phyloP scores from a whole-genome alignment of 257 asterid genomes.

The Solanum tarapatanum region DNA sequence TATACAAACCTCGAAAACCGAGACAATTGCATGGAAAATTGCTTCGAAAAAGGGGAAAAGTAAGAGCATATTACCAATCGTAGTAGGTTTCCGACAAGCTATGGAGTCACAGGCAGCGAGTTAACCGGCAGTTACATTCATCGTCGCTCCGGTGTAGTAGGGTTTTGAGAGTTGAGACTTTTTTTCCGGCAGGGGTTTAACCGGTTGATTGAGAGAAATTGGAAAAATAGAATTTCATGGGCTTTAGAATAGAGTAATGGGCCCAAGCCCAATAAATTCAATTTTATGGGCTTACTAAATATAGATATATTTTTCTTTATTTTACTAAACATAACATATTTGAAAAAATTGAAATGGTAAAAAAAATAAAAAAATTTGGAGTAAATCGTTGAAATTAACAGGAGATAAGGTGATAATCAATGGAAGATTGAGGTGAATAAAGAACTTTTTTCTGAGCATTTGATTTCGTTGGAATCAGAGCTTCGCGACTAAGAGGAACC shows the following conservation, averaged over 20 bases:
- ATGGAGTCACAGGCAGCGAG: neutral
- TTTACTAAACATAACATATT: neutral
- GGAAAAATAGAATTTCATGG: neutral
- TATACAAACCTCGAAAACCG: neutral
- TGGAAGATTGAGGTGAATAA: neutral
- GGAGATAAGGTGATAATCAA: neutral
- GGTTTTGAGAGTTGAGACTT: neutral
- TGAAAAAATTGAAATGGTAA: neutral
- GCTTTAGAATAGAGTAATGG: neutral
- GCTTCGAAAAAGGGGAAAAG: neutral
- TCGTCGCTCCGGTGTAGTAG: neutral
- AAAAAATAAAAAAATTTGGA: too few relatives aligned
- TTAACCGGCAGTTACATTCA: neutral
- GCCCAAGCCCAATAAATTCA: neutral
- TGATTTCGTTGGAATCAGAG: neutral
- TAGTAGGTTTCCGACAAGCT: neutral
- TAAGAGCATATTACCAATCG: neutral
- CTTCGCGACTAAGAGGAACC: neutral
- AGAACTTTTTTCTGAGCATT: neutral
- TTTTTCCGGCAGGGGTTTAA: neutral
- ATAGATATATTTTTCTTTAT: neutral
- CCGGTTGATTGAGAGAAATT: neutral
- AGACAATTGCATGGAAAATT: neutral
- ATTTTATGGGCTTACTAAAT: neutral
- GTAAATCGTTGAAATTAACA: neutral